These are phyloP conservation scores for Leccinum ochraceum DNA, from an alignment of 768 basidiomycete genomes.

Conservation along the genomic window DNA sequence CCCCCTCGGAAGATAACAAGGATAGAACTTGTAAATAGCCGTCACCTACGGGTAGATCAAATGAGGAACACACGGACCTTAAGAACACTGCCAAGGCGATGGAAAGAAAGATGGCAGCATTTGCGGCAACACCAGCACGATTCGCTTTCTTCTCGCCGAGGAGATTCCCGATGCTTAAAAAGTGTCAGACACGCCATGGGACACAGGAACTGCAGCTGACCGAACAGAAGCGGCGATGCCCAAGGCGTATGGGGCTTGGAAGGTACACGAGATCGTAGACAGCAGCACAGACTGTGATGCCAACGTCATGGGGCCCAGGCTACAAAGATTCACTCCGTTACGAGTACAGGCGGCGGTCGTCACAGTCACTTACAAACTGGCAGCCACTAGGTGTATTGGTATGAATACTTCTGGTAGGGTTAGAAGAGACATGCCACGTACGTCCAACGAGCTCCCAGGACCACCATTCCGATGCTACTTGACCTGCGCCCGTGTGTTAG, in stretches of 20 bases:
- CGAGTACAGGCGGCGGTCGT: background rate
- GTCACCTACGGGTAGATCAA: constrained; percentile 2
- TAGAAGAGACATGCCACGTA: constrained; percentile 13
- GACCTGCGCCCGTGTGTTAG: constrained; percentile 41
- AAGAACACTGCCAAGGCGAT: constrained; percentile 58
- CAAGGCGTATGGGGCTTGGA: constrained; percentile 81
- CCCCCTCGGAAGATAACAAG: constrained; percentile 60
- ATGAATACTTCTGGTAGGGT: background rate
- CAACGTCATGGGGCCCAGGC: constrained; percentile 76
- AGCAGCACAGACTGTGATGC: constrained; percentile 89
- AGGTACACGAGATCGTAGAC: constrained; percentile 71
- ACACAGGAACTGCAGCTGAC: constrained; percentile 37
- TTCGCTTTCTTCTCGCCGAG: constrained; percentile 76
- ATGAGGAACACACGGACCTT: constrained; percentile 42
- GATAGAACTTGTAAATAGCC: constrained; percentile 39
- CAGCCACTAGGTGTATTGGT: constrained; percentile 41
- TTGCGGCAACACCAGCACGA: constrained; percentile 70
- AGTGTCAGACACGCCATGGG: background rate
- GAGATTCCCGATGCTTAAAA: constrained; percentile 76
- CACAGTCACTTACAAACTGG: constrained; percentile 45
- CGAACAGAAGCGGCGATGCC: constrained; percentile 84
- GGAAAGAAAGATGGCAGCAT: constrained; percentile 64
- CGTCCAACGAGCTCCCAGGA: constrained; percentile 85
- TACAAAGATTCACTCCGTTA: constrained; percentile 33
- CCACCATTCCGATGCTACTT: constrained; percentile 95